A percentile compares a stretch with the other conserved stretches of the same genome.
Evolutionary conservation across 2,329 filamentous ascomycete species (phyloP).

Genomic region (Fusarium sp.): DNA sequence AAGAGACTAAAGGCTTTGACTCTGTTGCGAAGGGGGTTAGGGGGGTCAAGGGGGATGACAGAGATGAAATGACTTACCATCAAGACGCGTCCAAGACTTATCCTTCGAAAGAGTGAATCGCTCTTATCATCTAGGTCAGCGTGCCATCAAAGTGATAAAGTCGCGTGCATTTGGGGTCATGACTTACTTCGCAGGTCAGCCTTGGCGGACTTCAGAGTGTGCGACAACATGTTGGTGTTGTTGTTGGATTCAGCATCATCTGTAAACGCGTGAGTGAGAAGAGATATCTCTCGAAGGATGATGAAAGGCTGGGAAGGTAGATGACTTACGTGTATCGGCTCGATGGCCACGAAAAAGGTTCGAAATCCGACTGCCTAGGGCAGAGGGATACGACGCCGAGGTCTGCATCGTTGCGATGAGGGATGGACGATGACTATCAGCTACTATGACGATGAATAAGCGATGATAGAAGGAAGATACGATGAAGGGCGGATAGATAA

Average conservation of each 20-base stretch:
- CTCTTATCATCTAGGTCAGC: constrained; percentile 9
- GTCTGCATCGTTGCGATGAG: constrained; percentile 10
- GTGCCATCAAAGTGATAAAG: neutral
- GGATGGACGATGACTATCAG: neutral
- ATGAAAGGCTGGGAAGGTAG: too few species aligned
- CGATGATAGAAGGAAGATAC: neutral
- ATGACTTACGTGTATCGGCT: constrained; percentile 3
- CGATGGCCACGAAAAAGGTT: neutral
- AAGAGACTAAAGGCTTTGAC: neutral
- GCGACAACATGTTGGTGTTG: constrained; percentile 13
- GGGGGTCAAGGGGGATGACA: neutral
- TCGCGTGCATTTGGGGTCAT: neutral
- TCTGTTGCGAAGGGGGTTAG: constrained; percentile 5
- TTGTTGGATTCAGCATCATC: neutral
- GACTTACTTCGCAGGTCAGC: constrained; percentile 22
- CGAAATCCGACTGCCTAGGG: constrained; percentile 20
- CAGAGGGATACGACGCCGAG: constrained; percentile 22
- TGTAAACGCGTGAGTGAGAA: neutral
- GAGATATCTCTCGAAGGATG: neutral
- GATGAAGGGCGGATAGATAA: too few species aligned
- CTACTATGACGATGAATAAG: neutral
- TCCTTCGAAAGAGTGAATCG: neutral
- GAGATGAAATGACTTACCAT: constrained; percentile 10
- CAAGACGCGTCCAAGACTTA: neutral
- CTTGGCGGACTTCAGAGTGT: constrained; percentile 12